Evolutionary conservation across 305 asterid species (phyloP).

Genomic region (Solanum aculeatissimum): DNA sequence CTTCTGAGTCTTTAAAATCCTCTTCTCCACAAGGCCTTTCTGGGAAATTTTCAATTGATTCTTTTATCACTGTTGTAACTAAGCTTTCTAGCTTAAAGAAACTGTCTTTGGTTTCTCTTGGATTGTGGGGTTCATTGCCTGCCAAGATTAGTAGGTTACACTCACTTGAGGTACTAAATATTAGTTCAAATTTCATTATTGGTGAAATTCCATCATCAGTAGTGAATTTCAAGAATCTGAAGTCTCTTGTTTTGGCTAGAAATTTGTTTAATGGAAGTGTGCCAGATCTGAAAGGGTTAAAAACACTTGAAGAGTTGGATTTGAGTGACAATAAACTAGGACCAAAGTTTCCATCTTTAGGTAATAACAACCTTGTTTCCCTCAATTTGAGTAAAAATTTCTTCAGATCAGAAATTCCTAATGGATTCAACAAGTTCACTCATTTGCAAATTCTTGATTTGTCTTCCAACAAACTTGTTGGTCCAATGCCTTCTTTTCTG

Average conservation of each 20-base stretch:
- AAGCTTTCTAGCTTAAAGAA: conserved; percentile 55
- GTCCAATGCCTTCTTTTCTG: conserved; percentile 60
- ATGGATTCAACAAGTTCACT: conserved; percentile 25
- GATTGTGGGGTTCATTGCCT: conserved; percentile 84
- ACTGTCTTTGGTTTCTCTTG: conserved; percentile 61
- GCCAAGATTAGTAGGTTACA: conserved; percentile 50
- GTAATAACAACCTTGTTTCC: conserved; percentile 21
- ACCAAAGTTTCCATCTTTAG: conserved; percentile 53
- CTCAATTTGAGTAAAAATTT: conserved; percentile 45
- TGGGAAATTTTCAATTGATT: conserved; percentile 48
- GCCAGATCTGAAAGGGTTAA: conserved; percentile 54
- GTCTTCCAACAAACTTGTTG: conserved; percentile 63
- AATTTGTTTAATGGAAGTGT: conserved; percentile 62
- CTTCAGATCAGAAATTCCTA: conserved; percentile 63
- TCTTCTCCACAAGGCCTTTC: conserved; percentile 40
- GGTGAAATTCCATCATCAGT: conserved; percentile 58
- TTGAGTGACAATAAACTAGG: conserved; percentile 57
- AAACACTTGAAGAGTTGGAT: conserved; percentile 49
- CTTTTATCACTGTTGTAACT: conserved; percentile 84
- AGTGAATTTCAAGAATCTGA: conserved; percentile 38
- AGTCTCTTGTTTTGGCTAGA: conserved; percentile 41
- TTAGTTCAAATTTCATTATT: conserved; percentile 59
- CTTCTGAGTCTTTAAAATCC: conserved; percentile 22
- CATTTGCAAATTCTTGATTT: conserved; percentile 42
- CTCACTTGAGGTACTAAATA: conserved; percentile 53